A percentile compares a stretch with the other conserved stretches of the same genome.
These are phyloP conservation scores for Boletus semigastroideus DNA, from an alignment of 1,284 basidiomycete species.

Conservation along the genomic window DNA sequence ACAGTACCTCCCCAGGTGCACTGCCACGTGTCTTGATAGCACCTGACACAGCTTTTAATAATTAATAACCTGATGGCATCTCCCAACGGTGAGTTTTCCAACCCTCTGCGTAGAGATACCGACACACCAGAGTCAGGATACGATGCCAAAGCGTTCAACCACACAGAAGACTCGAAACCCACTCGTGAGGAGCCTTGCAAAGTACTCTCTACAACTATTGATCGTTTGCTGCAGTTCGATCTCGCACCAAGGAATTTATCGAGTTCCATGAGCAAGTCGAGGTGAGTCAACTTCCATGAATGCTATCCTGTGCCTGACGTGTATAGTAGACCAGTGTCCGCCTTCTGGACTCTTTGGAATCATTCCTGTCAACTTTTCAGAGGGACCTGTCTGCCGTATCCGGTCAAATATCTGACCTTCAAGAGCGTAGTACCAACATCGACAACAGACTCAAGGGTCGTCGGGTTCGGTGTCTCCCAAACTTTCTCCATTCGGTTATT, in stretches of 20 bases:
- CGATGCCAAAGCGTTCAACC: background rate
- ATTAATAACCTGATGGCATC: too few species aligned
- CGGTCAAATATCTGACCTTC: conserved; percentile 92
- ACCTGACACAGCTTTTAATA: background rate
- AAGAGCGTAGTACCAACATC: conserved; percentile 86
- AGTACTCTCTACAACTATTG: background rate
- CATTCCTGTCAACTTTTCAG: conserved; percentile 94
- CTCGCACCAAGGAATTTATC: conserved; percentile 69
- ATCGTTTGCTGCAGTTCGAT: conserved; percentile 35
- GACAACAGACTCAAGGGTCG: conserved; percentile 83
- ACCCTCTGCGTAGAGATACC: background rate
- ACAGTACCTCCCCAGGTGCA: conserved; percentile 16
- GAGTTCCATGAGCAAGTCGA: conserved; percentile 83
- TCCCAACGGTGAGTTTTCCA: conserved; percentile 9
- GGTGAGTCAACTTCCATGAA: conserved; percentile 31
- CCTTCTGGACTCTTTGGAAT: conserved; percentile 82
- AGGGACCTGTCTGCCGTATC: conserved; percentile 91
- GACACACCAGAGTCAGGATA: conserved; percentile 6
- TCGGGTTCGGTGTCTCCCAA: conserved; percentile 51
- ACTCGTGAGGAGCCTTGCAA: conserved; percentile 16
- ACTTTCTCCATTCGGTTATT: conserved; percentile 5
- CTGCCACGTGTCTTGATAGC: conserved; percentile 15
- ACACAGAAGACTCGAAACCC: conserved; percentile 6
- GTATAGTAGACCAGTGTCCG: conserved; percentile 63
- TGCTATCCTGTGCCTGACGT: conserved; percentile 6